Percentiles rank a stretch among this genome's conserved stretches.
These are phyloP conservation scores for Antitrichia curtipendula DNA, from an alignment of 225 moss, liverwort and hornwort genomes.

Conservation along the genomic window DNA sequence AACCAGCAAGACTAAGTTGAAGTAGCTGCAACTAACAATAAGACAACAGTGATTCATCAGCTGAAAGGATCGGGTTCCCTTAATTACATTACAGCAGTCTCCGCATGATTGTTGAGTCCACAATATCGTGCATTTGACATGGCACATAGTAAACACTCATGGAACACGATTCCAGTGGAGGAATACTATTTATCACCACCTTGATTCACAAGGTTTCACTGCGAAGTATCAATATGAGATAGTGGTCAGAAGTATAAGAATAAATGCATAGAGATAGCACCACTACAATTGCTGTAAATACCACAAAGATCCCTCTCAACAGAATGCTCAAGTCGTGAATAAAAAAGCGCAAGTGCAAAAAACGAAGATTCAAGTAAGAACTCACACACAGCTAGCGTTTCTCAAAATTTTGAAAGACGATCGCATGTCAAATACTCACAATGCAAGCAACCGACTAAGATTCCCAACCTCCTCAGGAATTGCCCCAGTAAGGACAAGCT, in stretches of 20 bases:
- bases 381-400: not conserved
- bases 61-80: not conserved
- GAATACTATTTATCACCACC: not conserved
- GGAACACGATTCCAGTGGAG: not conserved
- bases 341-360: not conserved
- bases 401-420: not conserved
- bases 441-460: not conserved
- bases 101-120: slow-evolving; percentile 3
- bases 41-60: not conserved
- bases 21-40: not conserved
- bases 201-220: not conserved
- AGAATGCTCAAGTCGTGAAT: not conserved
- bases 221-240: not conserved
- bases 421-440: slow-evolving; percentile 2
- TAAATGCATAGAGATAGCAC: not conserved
- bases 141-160: slow-evolving; percentile 17
- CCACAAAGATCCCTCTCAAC: not conserved
- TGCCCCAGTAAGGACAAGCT: slow-evolving; percentile 2
- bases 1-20: not conserved
- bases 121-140: slow-evolving; percentile 2
- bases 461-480: slow-evolving; percentile 14
- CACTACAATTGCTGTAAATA: not conserved
- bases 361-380: not conserved
- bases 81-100: not conserved
- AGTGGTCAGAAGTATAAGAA: not conserved